Evolutionary conservation across 163 green algal genomes (phyloP), one percentile per base, ranked within the genome.

Genomic region (Scenedesmus sp.): DNA sequence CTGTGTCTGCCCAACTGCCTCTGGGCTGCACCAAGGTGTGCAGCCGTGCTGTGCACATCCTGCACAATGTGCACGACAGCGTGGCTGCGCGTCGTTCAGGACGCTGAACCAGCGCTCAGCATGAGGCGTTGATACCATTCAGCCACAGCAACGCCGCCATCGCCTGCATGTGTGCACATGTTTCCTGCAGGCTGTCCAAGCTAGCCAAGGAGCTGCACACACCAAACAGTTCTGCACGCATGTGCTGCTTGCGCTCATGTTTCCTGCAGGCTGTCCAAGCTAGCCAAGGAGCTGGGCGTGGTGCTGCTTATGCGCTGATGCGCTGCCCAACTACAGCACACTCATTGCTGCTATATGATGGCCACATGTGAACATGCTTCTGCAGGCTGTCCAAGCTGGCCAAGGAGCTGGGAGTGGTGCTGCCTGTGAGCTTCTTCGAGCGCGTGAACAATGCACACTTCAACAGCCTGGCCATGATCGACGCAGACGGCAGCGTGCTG

Each of bases 371-470:
- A 15, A 6, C 3, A 79, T 13, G 4, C 46, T 79, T 23, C 70
- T 79, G 59, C 92, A 95, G 94, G 34, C 95, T 98, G 67, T 55
- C 90, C 12, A 87, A 76, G 55, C 94, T 98, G 59, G 96, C 96
- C 3, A 91, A 89, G 59, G 96, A 98, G 94, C 94, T 98, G 23
- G 54, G 56, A 0, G 96, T 98, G 55, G 96, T 98, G 70, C 88
- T 98, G 82, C 95, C 96, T 20, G 94, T 93, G 94, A 96, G 93
- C 89, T 98, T 98, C 90, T 98, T 97, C 59, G 97, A 98, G 92
- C 89, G 91, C 0, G 92, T 91, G n/a, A 95, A 96, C 93, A 95
- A 97, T 26, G 94, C 94, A 0, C 91, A 96, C 91, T 99, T 97
- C 96, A 99, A 99, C 92, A 96, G 94, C 0, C 54, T 98, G 4